Evolutionary conservation across 805 yeast species (phyloP), one percentile per base, ranked within the genome.

Genomic region (Starmerella floricola): DNA sequence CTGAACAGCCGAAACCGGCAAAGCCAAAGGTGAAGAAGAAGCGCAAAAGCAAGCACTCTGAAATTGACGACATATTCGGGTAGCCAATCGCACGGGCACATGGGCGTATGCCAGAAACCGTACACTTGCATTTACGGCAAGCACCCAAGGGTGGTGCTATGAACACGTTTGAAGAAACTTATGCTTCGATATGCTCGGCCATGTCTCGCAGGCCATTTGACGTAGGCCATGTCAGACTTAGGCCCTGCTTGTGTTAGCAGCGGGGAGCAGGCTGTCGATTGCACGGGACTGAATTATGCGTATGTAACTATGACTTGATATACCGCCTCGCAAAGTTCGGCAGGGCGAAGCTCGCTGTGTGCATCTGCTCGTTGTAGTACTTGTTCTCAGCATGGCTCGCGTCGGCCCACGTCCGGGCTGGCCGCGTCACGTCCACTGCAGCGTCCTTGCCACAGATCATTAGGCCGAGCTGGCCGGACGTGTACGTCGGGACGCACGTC

Each of bases 381-480:
- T 76, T 76, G 56, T 79, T 60, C 61, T 75, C 66, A 20, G 59
- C 63, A 59, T 82, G 94, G 49, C 74, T 72, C 45, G 71, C 78
- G 34, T 67, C 72, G 40, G 74, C 61, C 62, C 81, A 64, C 26
- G 69, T 66, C 62, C 95, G 76, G 48, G 73, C 51, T 37, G 97
- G 95, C 51, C 63, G 68, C 55, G 65, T 69, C 45, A 88, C 80
- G 49, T 79, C 68, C 38, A 78, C 76, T 20, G 62, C 54, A 13
- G 73, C 60, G 58, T 82, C 80, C 68, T 86, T 88, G 49, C 79
- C 73, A 63, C 96, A 87, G 47, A 88, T 87, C 95, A 88, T 84
- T 67, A 91, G 84, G n/a, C 97, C 98, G 58, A 88, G 80, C 62
- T 86, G 93, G 51, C 98, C 98, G 16, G 95, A 78, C 50, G 98